phyloP scores from a whole-genome alignment of 2,329 filamentous ascomycete genomes.

The Alternaria burnsii region DNA sequence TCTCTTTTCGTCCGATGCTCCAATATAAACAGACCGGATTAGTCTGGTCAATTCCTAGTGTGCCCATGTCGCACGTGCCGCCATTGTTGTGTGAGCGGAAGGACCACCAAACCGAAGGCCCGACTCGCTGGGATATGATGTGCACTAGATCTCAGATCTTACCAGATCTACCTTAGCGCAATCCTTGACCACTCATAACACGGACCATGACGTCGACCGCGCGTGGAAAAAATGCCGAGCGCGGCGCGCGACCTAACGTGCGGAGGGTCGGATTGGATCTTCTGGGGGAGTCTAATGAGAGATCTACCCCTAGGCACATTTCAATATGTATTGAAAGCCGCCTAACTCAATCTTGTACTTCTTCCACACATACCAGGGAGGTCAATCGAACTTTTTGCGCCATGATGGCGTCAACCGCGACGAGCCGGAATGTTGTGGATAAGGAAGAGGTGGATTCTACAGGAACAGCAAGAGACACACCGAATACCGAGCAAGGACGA shows the following conservation, averaged over 20 bases:
- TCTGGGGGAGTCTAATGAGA: background rate
- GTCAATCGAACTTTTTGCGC: background rate
- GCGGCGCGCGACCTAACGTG: background rate
- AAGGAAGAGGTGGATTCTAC: constrained; percentile 23
- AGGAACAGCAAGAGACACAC: constrained; percentile 16
- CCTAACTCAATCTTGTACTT: background rate
- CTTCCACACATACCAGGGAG: background rate
- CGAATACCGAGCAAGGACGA: constrained; percentile 17
- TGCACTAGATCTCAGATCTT: constrained; percentile 9
- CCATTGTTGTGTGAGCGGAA: background rate
- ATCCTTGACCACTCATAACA: constrained; percentile 6
- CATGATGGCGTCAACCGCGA: constrained; percentile 22
- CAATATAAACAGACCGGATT: background rate
- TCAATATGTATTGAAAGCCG: background rate
- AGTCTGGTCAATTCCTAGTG: background rate
- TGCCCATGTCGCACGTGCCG: background rate
- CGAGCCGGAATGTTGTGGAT: constrained; percentile 12
- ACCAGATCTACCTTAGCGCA: constrained; percentile 8
- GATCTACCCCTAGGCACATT: background rate
- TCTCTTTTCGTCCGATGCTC: background rate
- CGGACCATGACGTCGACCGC: constrained; percentile 19
- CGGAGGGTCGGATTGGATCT: background rate
- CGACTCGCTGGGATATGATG: background rate
- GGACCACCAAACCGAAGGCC: background rate
- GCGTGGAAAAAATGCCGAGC: constrained; percentile 2